These are phyloP conservation scores for Backusella circina DNA, from an alignment of 192 early-diverging fungal genomes.

Conservation along the genomic window DNA sequence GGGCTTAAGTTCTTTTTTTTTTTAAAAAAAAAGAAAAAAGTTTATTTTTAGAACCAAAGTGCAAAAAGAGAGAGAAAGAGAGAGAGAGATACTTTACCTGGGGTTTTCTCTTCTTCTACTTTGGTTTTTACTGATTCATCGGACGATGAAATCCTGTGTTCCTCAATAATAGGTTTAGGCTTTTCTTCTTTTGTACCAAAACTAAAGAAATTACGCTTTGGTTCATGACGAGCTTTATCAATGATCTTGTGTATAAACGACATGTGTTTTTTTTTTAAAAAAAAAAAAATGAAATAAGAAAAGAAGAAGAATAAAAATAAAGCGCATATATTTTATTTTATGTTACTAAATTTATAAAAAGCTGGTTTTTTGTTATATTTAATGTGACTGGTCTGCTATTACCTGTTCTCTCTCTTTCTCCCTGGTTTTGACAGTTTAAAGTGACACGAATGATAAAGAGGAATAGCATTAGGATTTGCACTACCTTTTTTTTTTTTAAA, in stretches of 20 bases:
- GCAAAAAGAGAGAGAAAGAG: not conserved
- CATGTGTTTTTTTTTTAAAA: not conserved
- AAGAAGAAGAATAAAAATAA: not conserved
- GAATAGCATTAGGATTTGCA: not conserved
- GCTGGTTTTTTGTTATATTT: not conserved
- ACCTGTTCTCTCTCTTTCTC: not conserved
- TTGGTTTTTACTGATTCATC: not conserved
- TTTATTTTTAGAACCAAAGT: not conserved
- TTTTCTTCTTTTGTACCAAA: constrained; percentile 1
- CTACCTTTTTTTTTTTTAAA: no score
- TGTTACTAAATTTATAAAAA: not conserved
- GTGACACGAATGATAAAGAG: not conserved
- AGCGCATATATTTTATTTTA: not conserved
- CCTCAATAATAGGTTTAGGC: not conserved
- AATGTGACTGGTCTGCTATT: not conserved
- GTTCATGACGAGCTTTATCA: not conserved
- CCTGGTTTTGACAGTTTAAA: not conserved
- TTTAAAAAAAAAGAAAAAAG: not conserved
- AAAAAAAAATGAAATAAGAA: not conserved
- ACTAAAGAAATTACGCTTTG: not conserved
- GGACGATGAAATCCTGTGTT: not conserved
- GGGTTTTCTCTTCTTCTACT: not conserved
- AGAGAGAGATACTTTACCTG: not conserved
- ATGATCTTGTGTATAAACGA: constrained; percentile 9
- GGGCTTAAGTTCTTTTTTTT: not conserved